Evolutionary conservation across 345 rosid genomes (phyloP).

Genomic region (Eucalyptus brandiana): DNA sequence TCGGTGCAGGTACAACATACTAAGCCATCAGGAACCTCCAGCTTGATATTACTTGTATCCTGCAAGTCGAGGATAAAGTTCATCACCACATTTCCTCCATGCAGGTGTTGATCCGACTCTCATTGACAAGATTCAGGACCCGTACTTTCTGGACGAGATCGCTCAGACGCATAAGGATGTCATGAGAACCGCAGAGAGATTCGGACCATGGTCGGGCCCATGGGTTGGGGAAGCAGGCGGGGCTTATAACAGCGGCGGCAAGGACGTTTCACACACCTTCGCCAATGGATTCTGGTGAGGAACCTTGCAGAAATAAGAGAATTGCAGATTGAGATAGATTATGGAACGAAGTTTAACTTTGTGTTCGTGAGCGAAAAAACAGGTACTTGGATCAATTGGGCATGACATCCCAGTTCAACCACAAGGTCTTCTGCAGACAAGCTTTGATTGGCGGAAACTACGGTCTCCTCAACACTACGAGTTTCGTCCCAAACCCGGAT

Average conservation of each 20-base stretch:
- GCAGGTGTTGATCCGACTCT: slow-evolving; percentile 32
- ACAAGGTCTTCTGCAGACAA: slow-evolving; percentile 61
- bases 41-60: not conserved
- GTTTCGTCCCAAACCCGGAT: slow-evolving; percentile 56
- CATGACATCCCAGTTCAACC: slow-evolving; percentile 41
- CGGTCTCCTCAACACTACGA: slow-evolving; percentile 39
- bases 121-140: slow-evolving; percentile 39
- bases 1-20: slow-evolving; percentile 30
- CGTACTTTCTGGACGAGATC: slow-evolving; percentile 20
- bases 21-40: not conserved
- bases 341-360: not conserved
- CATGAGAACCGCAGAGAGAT: not conserved
- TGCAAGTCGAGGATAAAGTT: not conserved
- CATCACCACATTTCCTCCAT: not conserved
- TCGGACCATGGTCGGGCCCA: slow-evolving; percentile 37
- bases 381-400: slow-evolving; percentile 67
- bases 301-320: not conserved
- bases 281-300: slow-evolving; percentile 48
- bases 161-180: slow-evolving; percentile 35
- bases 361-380: not conserved
- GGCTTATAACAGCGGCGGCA: slow-evolving; percentile 63
- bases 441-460: slow-evolving; percentile 62
- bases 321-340: not conserved
- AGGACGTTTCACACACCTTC: slow-evolving; percentile 44
- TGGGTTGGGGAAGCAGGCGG: slow-evolving; percentile 76